phyloP scores from a whole-genome alignment of 331 rosid species.

The Pyrus hybrid region DNA sequence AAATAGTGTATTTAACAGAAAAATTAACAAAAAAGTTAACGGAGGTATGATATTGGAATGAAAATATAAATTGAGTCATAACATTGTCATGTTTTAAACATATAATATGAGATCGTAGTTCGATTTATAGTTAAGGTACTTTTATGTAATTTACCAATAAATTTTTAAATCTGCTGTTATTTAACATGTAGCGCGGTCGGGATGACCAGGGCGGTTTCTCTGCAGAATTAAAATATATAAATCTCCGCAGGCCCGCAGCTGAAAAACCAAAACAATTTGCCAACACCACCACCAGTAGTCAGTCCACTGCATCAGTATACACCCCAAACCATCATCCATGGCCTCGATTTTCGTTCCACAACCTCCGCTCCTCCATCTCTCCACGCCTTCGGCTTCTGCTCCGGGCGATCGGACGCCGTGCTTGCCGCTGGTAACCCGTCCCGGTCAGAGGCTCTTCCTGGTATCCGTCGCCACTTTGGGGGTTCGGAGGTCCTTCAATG shows the following conservation, averaged over 20 bases:
- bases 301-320: too few relatives aligned
- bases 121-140: too few relatives aligned
- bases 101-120: too few relatives aligned
- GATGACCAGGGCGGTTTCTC: background rate
- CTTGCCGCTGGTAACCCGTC: constrained; percentile 12
- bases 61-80: too few relatives aligned
- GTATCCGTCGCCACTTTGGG: constrained; percentile 13
- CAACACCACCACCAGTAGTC: background rate
- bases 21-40: too few relatives aligned
- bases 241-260: background rate
- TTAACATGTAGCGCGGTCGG: background rate
- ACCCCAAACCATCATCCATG: constrained; percentile 23
- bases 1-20: too few relatives aligned
- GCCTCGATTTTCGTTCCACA: constrained; percentile 30
- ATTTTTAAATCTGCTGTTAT: background rate
- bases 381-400: constrained; percentile 2
- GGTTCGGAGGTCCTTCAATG: constrained; percentile 23
- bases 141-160: too few relatives aligned
- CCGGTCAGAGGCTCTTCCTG: constrained; percentile 20
- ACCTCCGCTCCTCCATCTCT: constrained; percentile 9
- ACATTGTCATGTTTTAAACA: too few relatives aligned
- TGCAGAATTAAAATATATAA: background rate
- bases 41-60: too few relatives aligned
- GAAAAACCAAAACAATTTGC: background rate
- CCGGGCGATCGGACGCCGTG: constrained; percentile 12